Base-by-base conservation (phyloP, 371 early-diverging fungal genomes). In the Lichtheimia corymbifera region DNA sequence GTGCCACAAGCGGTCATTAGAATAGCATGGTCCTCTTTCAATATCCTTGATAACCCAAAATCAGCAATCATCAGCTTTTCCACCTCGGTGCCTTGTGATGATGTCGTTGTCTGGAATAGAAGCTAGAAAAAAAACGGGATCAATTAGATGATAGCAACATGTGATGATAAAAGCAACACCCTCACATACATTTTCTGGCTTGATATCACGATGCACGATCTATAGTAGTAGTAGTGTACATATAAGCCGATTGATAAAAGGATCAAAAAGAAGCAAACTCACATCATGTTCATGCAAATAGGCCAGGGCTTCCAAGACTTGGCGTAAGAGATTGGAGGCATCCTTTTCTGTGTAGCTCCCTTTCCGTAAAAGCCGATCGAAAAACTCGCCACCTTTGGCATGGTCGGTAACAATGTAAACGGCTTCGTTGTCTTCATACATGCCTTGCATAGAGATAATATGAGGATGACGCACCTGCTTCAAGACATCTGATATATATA, bases 181-280 rank as follows among this genome's bases (percentile, higher is more conserved):
- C 61, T 62, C 69, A 76, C 80, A 71, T 71, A 76, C 80, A 71
- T 93, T 94, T 70, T 93, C 94, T 51, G 91, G 89, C 66, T 93
- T 93, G 55, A 93, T 75, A 68, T 92, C 94, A 66, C 97, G 81
- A 65, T 96, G 94, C 30, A 92, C 93, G 62, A 94, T 89, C 79
- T 79, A 65, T 22, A 22, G 22, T 22, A 22, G 22, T 22, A 45
- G 11, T 13, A 6, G 43, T 41, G 15, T 28, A 47, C 18, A 44
- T 14, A 20, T 52, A 15, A 20, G 22, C 22, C 22, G 1, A 50
- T 47, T 12, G 11, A 18, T 22, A 14, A 14, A 15, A 35, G 17
- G 30, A 35, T 9, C 25, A 49, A 22, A 42, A 30, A 22, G 49
- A 30, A 28, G 13, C 30, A 53, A 5, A 50, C 71, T 59, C 70